Base-by-base conservation (phyloP, 345 rosid species). In the Salix dunnii region DNA sequence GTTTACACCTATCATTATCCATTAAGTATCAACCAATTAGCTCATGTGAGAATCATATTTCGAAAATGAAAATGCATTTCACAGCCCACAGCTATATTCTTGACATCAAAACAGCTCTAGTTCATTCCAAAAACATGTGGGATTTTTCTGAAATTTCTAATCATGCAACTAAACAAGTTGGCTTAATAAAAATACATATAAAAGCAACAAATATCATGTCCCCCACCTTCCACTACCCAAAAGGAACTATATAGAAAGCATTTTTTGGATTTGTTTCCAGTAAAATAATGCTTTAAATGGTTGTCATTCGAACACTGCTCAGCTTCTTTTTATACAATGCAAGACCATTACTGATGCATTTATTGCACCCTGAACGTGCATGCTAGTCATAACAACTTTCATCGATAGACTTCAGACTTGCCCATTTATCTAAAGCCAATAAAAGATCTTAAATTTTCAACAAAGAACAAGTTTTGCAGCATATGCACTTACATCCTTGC, bases 401-500 rank as follows among this genome's bases (percentile, higher is more conserved):
- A 36, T 11, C 27, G n/a, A 21, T 35, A 38, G 28, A 20, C 18
- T 62, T 25, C 14, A 20, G 8, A 8, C 60, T 18, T 53, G 58
- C 66, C 35, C 40, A 20, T 53, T 38, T 58, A 21, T 13, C 40
- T 58, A 46, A 6, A 18, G n/a, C 70, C 53, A 31, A 43, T 31
- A 2, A 28, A 7, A 30, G 48, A 67, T 17, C 16, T 21, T 36
- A 66, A 72, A 13, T 66, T 28, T 40, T 36, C 40, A 13, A 62
- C 27, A 31, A 43, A 66, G 33, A 65, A 6, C 18, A 60, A 20
- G 43, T 36, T 42, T 38, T 38, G 76, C 21, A 66, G n/a, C 10
- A 25, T 67, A 64, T 55, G 40, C 40, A 81, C 86, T 81, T 74
- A 92, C 98, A 84, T 75, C 70, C 38, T 85, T 79, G 87, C 99